Evolutionary conservation across 2,329 filamentous ascomycete genomes (phyloP).

Genomic region (Penicillium expansum): DNA sequence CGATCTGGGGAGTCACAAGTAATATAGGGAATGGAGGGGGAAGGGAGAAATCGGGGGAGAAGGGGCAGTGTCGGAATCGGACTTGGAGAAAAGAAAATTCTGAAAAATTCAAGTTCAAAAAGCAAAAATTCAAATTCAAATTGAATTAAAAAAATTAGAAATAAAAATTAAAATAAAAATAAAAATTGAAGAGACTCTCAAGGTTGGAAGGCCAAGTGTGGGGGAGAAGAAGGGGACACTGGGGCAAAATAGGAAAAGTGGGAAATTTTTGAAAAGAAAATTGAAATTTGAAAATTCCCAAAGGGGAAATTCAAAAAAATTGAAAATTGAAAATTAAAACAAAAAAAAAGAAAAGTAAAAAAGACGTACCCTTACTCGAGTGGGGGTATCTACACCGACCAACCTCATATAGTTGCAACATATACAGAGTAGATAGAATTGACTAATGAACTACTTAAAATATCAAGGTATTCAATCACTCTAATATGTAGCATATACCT

Average conservation of each 20-base stretch:
- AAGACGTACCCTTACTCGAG: neutral
- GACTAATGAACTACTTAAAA: neutral
- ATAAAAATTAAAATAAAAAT: conserved; percentile 26
- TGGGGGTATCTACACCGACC: neutral
- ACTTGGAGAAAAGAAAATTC: conserved; percentile 15
- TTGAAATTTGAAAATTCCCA: conserved; percentile 3
- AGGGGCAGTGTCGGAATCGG: conserved; percentile 24
- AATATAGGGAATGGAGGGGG: conserved; percentile 29
- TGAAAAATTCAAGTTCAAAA: conserved; percentile 15
- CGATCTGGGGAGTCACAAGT: conserved; percentile 29
- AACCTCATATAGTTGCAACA: neutral
- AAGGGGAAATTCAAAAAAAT: conserved; percentile 18
- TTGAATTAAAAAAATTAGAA: conserved; percentile 18
- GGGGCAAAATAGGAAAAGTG: conserved; percentile 27
- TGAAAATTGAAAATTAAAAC: conserved; percentile 7
- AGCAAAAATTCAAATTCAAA: conserved; percentile 25
- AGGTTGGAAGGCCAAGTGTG: conserved; percentile 17
- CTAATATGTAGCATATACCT: neutral
- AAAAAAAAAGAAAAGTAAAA: conserved; percentile 13
- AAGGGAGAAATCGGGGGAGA: conserved; percentile 30
- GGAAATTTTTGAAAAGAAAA: conserved; percentile 6
- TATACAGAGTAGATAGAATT: neutral
- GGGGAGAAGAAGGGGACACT: conserved; percentile 32
- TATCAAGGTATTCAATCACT: neutral
- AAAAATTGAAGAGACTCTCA: conserved; percentile 12